Percentiles rank a stretch among this genome's conserved stretches.
phyloP scores from a whole-genome alignment of 2,329 filamentous ascomycete species.

The Paramyrothecium roridum region DNA sequence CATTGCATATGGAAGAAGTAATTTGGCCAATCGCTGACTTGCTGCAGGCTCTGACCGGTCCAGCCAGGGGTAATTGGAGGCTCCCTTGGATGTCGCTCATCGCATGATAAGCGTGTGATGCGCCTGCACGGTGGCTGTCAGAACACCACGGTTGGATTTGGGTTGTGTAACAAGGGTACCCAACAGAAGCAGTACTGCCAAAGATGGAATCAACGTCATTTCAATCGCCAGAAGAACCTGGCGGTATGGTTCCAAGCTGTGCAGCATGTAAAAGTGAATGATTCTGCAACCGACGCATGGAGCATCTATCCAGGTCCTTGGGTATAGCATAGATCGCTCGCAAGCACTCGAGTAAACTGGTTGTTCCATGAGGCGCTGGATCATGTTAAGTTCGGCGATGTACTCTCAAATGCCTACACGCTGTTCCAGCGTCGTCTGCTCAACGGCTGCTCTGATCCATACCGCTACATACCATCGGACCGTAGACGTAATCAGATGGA shows the following conservation, averaged over 20 bases:
- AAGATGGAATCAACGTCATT: neutral
- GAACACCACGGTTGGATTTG: neutral
- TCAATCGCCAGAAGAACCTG: neutral
- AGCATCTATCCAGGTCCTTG: too few species aligned
- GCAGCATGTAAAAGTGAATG: too few species aligned
- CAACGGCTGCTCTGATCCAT: neutral
- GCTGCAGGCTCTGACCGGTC: neutral
- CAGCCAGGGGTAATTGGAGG: neutral
- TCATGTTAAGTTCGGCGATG: too few species aligned
- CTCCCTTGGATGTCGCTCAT: neutral
- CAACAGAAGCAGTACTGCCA: neutral
- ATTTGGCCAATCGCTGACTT: neutral
- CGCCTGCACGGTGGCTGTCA: neutral
- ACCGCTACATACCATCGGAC: neutral
- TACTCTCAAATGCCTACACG: too few species aligned
- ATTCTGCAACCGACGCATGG: too few species aligned
- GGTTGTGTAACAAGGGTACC: neutral
- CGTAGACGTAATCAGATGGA: neutral
- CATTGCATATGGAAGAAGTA: neutral
- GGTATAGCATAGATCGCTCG: too few species aligned
- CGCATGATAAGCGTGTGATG: neutral
- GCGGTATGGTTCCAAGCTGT: too few species aligned
- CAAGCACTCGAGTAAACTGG: too few species aligned
- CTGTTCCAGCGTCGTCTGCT: too few species aligned
- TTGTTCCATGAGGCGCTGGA: too few species aligned